Conservation (phyloP, 2,329 filamentous ascomycete species). For the Aplosporella prunicola region DNA sequence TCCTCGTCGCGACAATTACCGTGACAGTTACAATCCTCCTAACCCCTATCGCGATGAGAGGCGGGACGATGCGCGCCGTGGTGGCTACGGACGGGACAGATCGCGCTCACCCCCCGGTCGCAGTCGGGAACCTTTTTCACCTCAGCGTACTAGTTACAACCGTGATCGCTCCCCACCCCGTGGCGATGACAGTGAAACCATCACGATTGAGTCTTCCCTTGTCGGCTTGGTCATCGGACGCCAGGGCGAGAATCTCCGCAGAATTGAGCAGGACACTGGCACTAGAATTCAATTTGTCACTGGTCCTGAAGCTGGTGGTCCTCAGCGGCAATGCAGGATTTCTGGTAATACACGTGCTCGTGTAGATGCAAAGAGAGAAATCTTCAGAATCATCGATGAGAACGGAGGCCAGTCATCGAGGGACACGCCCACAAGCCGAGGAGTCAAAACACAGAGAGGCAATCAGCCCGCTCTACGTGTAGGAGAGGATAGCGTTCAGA, state of each 20-base stretch:
- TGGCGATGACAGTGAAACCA: conserved; percentile 69
- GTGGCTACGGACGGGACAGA: conserved; percentile 57
- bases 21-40: conserved; percentile 73
- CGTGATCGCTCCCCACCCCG: conserved; percentile 52
- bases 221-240: conserved; percentile 87
- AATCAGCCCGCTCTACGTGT: conserved; percentile 51
- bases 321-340: conserved; percentile 77
- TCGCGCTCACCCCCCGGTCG: conserved; percentile 60
- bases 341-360: conserved; percentile 63
- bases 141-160: conserved; percentile 43
- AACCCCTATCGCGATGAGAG: conserved; percentile 83
- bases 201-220: conserved; percentile 76
- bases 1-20: conserved; percentile 56
- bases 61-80: conserved; percentile 54
- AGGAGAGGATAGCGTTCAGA: conserved; percentile 78
- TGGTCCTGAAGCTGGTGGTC: conserved; percentile 59
- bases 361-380: conserved; percentile 69
- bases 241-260: conserved; percentile 77
- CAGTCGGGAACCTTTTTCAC: conserved; percentile 51
- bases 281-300: conserved; percentile 85
- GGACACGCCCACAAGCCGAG: conserved; percentile 8
- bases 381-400: conserved; percentile 81
- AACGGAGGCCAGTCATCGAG: conserved; percentile 50
- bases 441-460: conserved; percentile 18
- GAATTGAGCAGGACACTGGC: conserved; percentile 72